Conservation (phyloP, 257 asterid genomes). For the Coffea canephora region DNA sequence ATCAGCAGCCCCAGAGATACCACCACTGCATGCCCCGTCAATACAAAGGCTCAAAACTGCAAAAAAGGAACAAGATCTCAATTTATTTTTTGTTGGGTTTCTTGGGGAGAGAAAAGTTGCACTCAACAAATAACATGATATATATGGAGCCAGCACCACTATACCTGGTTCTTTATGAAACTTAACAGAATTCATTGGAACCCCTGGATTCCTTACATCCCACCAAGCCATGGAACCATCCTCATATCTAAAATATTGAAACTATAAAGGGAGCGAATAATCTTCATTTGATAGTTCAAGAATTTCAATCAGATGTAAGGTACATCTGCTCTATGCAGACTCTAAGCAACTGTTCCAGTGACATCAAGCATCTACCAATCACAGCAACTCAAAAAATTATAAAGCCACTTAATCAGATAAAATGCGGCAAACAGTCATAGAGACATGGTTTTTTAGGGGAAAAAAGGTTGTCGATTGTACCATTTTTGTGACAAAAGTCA, state of each 20-base stretch:
- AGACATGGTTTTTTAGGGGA: too few species aligned
- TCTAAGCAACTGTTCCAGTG: not conserved
- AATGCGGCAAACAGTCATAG: not conserved
- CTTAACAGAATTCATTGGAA: slow-evolving; percentile 68
- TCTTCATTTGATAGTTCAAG: not conserved
- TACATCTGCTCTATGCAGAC: not conserved
- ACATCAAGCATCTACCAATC: not conserved
- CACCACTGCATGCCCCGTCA: slow-evolving; percentile 64
- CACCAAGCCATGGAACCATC: slow-evolving; percentile 94
- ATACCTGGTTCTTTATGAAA: slow-evolving; percentile 76
- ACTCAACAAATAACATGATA: not conserved
- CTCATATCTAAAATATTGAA: slow-evolving; percentile 41
- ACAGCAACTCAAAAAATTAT: not conserved
- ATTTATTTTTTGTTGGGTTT: too few species aligned
- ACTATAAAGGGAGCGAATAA: slow-evolving; percentile 5
- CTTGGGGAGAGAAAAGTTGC: too few species aligned
- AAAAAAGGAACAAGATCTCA: slow-evolving; percentile 9
- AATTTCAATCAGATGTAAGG: not conserved
- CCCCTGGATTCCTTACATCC: slow-evolving; percentile 73
- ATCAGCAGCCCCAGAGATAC: slow-evolving; percentile 86
- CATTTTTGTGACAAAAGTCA: too few species aligned
- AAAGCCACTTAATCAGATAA: not conserved
- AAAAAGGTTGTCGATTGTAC: not conserved
- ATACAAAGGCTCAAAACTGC: slow-evolving; percentile 59
- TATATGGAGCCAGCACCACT: not conserved